These are phyloP conservation scores for Grosmannia clavigera DNA, from an alignment of 2,329 filamentous ascomycete species.

Conservation along the genomic window DNA sequence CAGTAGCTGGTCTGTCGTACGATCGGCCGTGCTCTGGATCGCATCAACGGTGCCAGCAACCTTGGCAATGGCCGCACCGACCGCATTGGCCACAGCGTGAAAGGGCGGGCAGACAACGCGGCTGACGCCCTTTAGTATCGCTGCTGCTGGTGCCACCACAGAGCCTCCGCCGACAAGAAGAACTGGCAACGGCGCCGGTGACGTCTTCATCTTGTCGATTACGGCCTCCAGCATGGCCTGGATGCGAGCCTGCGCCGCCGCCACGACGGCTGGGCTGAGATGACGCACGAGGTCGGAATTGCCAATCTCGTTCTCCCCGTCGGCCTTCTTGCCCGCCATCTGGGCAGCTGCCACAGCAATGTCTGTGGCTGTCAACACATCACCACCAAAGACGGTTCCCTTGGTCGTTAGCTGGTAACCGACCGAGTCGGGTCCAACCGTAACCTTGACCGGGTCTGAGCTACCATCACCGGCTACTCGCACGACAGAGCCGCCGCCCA, in stretches of 20 bases:
- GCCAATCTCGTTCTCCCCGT: constrained; percentile 15
- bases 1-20: constrained; percentile 25
- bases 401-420: constrained; percentile 34
- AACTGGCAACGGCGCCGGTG: constrained; percentile 44
- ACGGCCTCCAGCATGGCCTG: constrained; percentile 41
- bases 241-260: constrained; percentile 24
- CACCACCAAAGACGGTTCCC: constrained; percentile 43
- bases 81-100: constrained; percentile 50
- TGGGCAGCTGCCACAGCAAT: constrained; percentile 20
- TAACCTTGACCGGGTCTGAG: constrained; percentile 11
- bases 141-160: constrained; percentile 38
- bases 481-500: constrained; percentile 31
- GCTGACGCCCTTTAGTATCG: constrained; percentile 31
- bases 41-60: constrained; percentile 42
- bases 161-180: constrained; percentile 52
- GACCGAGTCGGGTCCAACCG: constrained; percentile 16
- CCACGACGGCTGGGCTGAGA: constrained; percentile 24
- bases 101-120: constrained; percentile 38
- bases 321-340: background rate
- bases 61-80: constrained; percentile 49
- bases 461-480: constrained; percentile 13
- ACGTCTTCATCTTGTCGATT: constrained; percentile 51
- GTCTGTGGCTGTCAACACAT: constrained; percentile 47
- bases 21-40: constrained; percentile 26
- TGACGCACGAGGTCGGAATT: constrained; percentile 21